Base-by-base conservation (phyloP, 768 basidiomycete species). In the Tulasnella sp. region DNA sequence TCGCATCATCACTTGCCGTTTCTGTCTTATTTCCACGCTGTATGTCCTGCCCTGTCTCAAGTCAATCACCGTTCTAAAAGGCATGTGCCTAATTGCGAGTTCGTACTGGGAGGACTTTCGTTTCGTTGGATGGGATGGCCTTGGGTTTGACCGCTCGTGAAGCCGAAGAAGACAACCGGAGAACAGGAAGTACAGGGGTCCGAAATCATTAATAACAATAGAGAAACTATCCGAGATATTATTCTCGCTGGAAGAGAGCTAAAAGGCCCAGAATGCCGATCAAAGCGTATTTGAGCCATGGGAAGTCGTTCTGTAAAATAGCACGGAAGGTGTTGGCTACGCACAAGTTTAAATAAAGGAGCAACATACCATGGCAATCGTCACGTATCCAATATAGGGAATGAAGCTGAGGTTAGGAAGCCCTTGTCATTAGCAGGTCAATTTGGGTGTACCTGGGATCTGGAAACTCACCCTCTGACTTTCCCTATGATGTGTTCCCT, bases 351-450 rank as follows among this genome's bases (percentile, higher is more conserved):
- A 71, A 76, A 74, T 81, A 76, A 36, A 58, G 80, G 78, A 48
- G 5, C 27, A 18, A 85, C 92, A 82, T 81, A 97, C 97, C 95
- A 98, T 94, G 2, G 94, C 93, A 81, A 98, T 99, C 12, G 97
- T 98, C 44, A 97, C 93, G 84, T 99, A 99, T 82, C 97, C 97
- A 71, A 98, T 89, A 82, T 95, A 98, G 0, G 97, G 97, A 83
- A 98, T 83, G 87, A 98, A 98, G 16, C 96, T 97, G 27, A 71
- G 21, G 34, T 24, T 56, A 36, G 31, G 71, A 34, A 38, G 9
- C 82, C 48, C 39, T 16, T 7, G 56, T 42, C 14, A 38, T 21
- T 21, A 5, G 68, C 36, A 3, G 68, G 27, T 21, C 75, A 14
- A 56, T 2, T 8, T 2, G 24, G n/a, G 5, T 31, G 27, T 34